Conservation (phyloP, 148 eudicot species). For the Vaccinium myrtillus region DNA sequence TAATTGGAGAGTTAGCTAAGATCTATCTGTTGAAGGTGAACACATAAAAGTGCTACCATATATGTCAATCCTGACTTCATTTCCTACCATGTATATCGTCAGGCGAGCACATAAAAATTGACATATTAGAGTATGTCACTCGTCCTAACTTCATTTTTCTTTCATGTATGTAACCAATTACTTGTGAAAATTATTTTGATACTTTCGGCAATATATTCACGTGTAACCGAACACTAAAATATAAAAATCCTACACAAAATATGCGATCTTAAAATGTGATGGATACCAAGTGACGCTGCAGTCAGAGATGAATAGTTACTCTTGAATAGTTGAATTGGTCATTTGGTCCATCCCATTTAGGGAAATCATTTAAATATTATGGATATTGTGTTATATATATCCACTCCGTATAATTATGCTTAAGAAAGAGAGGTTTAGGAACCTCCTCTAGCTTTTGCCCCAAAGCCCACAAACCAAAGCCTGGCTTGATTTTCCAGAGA, state of each 20-base stretch:
- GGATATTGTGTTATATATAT: neutral
- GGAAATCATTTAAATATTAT: neutral
- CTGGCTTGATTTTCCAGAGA: constrained; percentile 24
- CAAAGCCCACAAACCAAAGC: too few relatives aligned
- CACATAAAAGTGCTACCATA: too few relatives aligned
- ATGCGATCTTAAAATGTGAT: neutral
- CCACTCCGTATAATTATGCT: neutral
- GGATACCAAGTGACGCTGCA: neutral
- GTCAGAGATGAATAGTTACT: too few relatives aligned
- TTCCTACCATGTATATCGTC: too few relatives aligned
- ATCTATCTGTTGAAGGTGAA: too few relatives aligned
- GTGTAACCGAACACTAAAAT: neutral
- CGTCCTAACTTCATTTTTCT: too few relatives aligned
- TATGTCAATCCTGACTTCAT: too few relatives aligned
- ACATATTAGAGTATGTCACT: too few relatives aligned
- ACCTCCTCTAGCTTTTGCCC: constrained; percentile 20
- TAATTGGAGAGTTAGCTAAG: too few relatives aligned
- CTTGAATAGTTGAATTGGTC: neutral
- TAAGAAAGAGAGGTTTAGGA: neutral
- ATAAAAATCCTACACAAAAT: neutral
- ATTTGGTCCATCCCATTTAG: neutral
- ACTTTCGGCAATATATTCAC: neutral
- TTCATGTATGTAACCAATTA: too few relatives aligned
- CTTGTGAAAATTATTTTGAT: too few relatives aligned
- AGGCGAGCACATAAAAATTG: too few relatives aligned